A percentile compares a stretch with the other conserved stretches of the same genome.
Conservation (phyloP, 2,329 filamentous ascomycete genomes). For the Orbilia blumenaviensis region DNA sequence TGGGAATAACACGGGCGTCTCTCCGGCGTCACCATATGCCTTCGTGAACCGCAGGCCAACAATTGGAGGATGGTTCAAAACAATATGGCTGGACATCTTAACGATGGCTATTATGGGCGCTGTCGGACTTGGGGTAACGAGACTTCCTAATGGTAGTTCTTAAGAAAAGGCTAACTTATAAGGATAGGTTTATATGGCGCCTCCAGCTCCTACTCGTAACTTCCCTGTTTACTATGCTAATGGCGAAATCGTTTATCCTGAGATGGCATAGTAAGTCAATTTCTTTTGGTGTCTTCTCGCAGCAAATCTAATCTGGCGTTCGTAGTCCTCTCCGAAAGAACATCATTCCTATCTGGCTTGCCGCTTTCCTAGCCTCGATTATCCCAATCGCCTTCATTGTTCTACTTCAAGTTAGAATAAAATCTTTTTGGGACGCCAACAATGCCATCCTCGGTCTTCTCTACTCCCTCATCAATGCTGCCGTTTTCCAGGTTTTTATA, state of each 20-base stretch:
- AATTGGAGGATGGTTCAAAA: slow-evolving; percentile 76
- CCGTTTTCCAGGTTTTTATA: slow-evolving; percentile 79
- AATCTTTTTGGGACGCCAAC: slow-evolving; percentile 75
- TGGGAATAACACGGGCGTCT: slow-evolving; percentile 20
- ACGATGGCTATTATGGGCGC: slow-evolving; percentile 74
- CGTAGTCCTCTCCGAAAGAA: slow-evolving; percentile 69
- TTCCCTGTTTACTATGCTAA: slow-evolving; percentile 74
- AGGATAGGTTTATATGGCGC: slow-evolving; percentile 69
- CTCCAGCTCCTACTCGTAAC: slow-evolving; percentile 73
- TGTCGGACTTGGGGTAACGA: slow-evolving; percentile 71
- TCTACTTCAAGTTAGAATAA: slow-evolving; percentile 73
- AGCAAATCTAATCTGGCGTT: background rate
- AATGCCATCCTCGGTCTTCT: slow-evolving; percentile 75
- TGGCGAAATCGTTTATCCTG: slow-evolving; percentile 73
- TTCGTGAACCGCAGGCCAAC: slow-evolving; percentile 66
- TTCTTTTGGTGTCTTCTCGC: slow-evolving; percentile 57
- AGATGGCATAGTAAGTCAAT: slow-evolving; percentile 72
- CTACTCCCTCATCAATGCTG: slow-evolving; percentile 74
- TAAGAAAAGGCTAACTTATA: background rate
- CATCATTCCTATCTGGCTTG: slow-evolving; percentile 76
- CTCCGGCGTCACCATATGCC: slow-evolving; percentile 38
- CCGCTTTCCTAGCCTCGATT: slow-evolving; percentile 72
- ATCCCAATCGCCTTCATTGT: slow-evolving; percentile 74
- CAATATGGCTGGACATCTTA: slow-evolving; percentile 73
- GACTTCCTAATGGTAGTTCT: slow-evolving; percentile 45